Percentiles rank a stretch among this genome's conserved stretches.
These are phyloP conservation scores for Chlorella sp. DNA, from an alignment of 139 green algal species.

Conservation along the genomic window DNA sequence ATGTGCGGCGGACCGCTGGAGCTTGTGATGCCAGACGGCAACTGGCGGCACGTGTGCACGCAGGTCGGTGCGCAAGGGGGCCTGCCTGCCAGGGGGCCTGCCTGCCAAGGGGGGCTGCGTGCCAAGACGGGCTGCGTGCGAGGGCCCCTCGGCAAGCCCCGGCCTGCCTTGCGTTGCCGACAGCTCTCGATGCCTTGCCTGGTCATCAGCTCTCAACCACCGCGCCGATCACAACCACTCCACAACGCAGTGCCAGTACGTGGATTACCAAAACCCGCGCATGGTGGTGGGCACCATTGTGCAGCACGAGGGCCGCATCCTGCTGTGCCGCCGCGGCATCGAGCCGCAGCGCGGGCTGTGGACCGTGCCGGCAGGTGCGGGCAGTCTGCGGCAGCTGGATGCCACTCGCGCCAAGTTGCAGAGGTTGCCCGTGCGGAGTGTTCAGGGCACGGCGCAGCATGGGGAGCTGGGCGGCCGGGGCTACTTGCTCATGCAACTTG, in stretches of 20 bases:
- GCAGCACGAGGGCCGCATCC: slow-evolving; percentile 76
- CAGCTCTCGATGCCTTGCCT: no score
- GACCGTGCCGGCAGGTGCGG: slow-evolving; percentile 83
- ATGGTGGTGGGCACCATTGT: slow-evolving; percentile 90
- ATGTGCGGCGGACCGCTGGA: slow-evolving; percentile 67
- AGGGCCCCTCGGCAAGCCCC: no score
- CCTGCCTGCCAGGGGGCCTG: not conserved
- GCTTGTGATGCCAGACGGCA: slow-evolving; percentile 53
- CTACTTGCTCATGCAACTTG: no score
- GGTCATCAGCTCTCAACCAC: no score
- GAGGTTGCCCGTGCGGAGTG: no score
- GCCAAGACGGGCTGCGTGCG: no score
- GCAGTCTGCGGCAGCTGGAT: no score
- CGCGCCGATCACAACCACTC: not conserved
- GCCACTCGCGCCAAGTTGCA: no score
- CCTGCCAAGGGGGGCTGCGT: no score
- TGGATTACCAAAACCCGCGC: slow-evolving; percentile 87
- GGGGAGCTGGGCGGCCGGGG: no score
- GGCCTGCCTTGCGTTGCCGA: no score
- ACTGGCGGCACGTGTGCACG: slow-evolving; percentile 77
- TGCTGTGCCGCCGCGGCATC: slow-evolving; percentile 86
- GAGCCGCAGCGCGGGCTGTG: slow-evolving; percentile 88
- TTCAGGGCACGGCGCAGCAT: no score
- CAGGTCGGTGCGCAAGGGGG: not conserved
- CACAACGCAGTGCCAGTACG: slow-evolving; percentile 31